A percentile compares a stretch with the other conserved stretches of the same genome.
These are phyloP conservation scores for Leptosphaerulina australis DNA, from an alignment of 2,329 filamentous ascomycete species.

Conservation along the genomic window DNA sequence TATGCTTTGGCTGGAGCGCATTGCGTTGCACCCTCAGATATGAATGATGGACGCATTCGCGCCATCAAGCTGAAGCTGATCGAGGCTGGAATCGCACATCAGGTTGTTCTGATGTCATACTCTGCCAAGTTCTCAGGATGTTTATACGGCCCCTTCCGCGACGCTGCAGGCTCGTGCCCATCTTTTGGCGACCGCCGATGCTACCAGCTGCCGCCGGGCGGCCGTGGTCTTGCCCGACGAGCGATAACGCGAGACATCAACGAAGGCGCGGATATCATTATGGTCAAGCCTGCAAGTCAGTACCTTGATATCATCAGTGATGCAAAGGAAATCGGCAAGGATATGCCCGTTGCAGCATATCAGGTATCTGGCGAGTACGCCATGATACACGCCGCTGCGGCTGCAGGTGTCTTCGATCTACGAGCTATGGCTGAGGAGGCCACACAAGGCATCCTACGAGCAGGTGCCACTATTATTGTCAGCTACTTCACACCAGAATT, in stretches of 20 bases:
- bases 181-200: slow-evolving; percentile 94
- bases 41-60: slow-evolving; percentile 97
- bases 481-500: slow-evolving; percentile 91
- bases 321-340: slow-evolving; percentile 89
- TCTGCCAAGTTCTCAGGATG: slow-evolving; percentile 97
- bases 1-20: slow-evolving; percentile 96
- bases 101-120: slow-evolving; percentile 94
- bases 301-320: slow-evolving; percentile 98
- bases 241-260: slow-evolving; percentile 88
- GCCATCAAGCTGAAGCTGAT: slow-evolving; percentile 98
- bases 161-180: slow-evolving; percentile 88
- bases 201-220: slow-evolving; percentile 94
- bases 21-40: slow-evolving; percentile 95
- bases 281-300: slow-evolving; percentile 97
- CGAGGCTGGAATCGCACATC: slow-evolving; percentile 89
- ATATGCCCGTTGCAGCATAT: slow-evolving; percentile 92
- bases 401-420: slow-evolving; percentile 94
- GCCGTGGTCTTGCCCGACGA: slow-evolving; percentile 85
- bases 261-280: slow-evolving; percentile 96
- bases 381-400: slow-evolving; percentile 95
- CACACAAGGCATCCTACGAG: slow-evolving; percentile 89
- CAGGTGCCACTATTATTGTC: slow-evolving; percentile 90
- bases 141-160: slow-evolving; percentile 94
- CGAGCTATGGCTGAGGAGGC: slow-evolving; percentile 95
- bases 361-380: slow-evolving; percentile 97